Conservation (phyloP, 208 protist species). For the Acanthamoeba castellanii region DNA sequence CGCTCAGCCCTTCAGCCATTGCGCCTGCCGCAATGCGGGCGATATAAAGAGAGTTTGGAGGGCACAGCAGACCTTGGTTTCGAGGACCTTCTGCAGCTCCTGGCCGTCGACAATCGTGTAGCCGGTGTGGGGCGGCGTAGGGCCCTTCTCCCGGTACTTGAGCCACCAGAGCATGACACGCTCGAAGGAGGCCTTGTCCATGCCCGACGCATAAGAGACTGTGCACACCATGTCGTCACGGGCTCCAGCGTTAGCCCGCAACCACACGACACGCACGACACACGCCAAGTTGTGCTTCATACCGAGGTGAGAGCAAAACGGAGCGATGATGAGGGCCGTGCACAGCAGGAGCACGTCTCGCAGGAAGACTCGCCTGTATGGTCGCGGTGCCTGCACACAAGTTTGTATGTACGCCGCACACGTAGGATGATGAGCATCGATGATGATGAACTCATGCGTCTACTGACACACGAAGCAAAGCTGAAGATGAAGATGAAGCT, state of each 20-base stretch:
- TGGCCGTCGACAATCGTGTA: background rate
- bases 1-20: background rate
- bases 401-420: background rate
- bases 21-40: too few relatives aligned
- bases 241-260: background rate
- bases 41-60: background rate
- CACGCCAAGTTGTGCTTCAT: background rate
- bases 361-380: background rate
- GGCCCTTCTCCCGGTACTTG: constrained; percentile 2
- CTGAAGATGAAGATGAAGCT: background rate
- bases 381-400: background rate
- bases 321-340: background rate
- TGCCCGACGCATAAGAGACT: background rate
- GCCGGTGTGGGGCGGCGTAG: background rate
- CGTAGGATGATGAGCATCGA: background rate
- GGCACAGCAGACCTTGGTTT: background rate
- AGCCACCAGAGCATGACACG: constrained; percentile 41
- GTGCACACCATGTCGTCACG: background rate
- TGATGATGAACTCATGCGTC: too few relatives aligned
- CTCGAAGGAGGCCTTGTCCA: constrained; percentile 17
- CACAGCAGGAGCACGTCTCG: background rate
- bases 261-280: background rate
- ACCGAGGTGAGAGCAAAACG: background rate
- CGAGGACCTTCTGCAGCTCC: background rate
- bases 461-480: background rate